These are phyloP conservation scores for Cicer cuneatum DNA, from an alignment of 306 rosid species.

Conservation along the genomic window DNA sequence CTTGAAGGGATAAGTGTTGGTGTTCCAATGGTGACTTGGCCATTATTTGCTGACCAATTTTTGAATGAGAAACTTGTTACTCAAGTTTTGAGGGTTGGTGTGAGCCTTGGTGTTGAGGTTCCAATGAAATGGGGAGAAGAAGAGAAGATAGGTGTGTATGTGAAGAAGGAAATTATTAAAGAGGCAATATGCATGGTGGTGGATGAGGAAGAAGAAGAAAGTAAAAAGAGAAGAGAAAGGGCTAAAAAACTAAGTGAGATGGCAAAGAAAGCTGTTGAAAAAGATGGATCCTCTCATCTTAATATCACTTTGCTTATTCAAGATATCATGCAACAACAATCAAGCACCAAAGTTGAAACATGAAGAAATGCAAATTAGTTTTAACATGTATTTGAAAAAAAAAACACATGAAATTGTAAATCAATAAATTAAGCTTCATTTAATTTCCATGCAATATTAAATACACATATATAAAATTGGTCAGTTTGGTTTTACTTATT, in stretches of 20 bases:
- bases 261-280: slow-evolving; percentile 54
- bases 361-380: neutral
- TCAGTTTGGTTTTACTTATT: neutral
- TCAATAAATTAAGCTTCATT: neutral
- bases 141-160: slow-evolving; percentile 43
- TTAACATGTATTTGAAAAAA: neutral
- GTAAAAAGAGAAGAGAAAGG: slow-evolving; percentile 52
- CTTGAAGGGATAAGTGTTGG: slow-evolving; percentile 61
- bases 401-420: neutral
- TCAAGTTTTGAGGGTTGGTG: slow-evolving; percentile 51
- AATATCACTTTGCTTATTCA: slow-evolving; percentile 46
- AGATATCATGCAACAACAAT: slow-evolving; percentile 46
- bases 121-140: slow-evolving; percentile 50
- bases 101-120: slow-evolving; percentile 49
- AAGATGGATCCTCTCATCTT: slow-evolving; percentile 61
- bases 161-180: slow-evolving; percentile 48
- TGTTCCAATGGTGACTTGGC: slow-evolving; percentile 74
- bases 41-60: slow-evolving; percentile 64
- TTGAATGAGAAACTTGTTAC: slow-evolving; percentile 55
- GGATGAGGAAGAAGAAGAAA: slow-evolving; percentile 49
- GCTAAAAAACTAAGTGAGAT: slow-evolving; percentile 40
- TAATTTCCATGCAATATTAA: neutral
- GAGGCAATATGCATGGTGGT: slow-evolving; percentile 55
- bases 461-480: neutral
- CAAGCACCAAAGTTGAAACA: slow-evolving; percentile 16